Base-by-base conservation (phyloP, 2,329 filamentous ascomycete species). In the Leptographium procerum region DNA sequence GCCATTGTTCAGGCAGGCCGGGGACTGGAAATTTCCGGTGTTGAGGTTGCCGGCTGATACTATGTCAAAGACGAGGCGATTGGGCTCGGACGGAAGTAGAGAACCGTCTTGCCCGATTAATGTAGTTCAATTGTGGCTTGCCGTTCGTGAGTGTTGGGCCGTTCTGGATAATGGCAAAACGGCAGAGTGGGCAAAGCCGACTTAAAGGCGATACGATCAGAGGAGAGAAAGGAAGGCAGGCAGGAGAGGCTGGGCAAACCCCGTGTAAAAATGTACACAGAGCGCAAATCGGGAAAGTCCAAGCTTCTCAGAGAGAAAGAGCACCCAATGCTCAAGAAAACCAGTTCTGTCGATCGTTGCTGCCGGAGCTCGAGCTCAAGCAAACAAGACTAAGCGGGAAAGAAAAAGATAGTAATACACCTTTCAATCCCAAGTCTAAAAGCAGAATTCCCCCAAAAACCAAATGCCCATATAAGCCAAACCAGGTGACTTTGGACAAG, bases 371-470 rank as follows among this genome's bases (percentile, higher is more conserved):
- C 47, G n/a, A n/a, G 40, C 40, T 43, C 40, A 19, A n/a, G 4
- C 48, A 52, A 16, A 36, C 54, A 48, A 7, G 26, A 22, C 34
- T 40, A 50, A 43, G 33, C 24, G 36, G 11, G 45, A 55, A 36
- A 45, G 22, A 29, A 51, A 55, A n/a, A 53, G 52, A 57, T 47
- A 31, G 45, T 51, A 47, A 19, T 61, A 56, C 59, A 56, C 22
- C 34, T 26, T 57, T 51, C 51, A 22, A 43, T 43, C 47, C 47
- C 48, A 34, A 53, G 24, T 2, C 53, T 26, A 24, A 48, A 33
- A 9, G 31, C 36, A 45, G 16, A 47, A 55, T 14, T 4, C 7
- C 33, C 40, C 40, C 26, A 57, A 47, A 43, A 45, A 43, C 7
- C 13, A 31, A 19, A 24, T 16, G 6, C 34, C 22, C 53, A n/a